These are phyloP conservation scores for Apophysomyces elegans DNA, from an alignment of 371 early-diverging fungal species.

Conservation along the genomic window DNA sequence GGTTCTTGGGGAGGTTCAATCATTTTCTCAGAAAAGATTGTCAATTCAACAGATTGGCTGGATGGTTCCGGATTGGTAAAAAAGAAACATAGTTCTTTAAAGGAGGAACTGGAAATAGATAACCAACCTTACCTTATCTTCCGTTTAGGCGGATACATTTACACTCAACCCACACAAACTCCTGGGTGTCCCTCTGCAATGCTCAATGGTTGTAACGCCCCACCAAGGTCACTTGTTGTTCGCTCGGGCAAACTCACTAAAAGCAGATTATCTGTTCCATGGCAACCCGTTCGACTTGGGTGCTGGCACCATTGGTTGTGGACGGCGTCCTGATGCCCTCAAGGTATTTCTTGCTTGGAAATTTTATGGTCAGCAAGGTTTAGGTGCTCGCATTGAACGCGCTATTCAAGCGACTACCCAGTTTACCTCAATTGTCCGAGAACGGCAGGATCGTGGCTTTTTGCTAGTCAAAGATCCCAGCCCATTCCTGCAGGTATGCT, in stretches of 20 bases:
- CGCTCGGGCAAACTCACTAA: conserved; percentile 61
- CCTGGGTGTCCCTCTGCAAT: conserved; percentile 83
- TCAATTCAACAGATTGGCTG: conserved; percentile 48
- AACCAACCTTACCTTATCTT: not conserved
- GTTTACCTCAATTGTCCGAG: conserved; percentile 42
- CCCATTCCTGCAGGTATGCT: conserved; percentile 65
- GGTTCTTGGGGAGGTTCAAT: conserved; percentile 88
- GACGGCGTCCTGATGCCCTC: conserved; percentile 82
- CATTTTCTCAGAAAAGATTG: conserved; percentile 56
- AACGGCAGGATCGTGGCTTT: conserved; percentile 33
- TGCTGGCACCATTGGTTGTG: conserved; percentile 86
- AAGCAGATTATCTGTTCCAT: conserved; percentile 83
- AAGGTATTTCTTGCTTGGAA: conserved; percentile 88
- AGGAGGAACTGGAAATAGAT: not conserved
- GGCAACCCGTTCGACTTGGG: conserved; percentile 76
- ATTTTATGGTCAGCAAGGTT: conserved; percentile 68
- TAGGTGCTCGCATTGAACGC: conserved; percentile 51
- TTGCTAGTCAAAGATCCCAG: conserved; percentile 40
- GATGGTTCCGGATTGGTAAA: conserved; percentile 58
- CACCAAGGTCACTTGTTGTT: conserved; percentile 51
- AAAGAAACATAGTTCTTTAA: not conserved
- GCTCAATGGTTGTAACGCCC: conserved; percentile 77
- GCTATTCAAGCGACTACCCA: conserved; percentile 49
- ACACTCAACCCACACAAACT: conserved; percentile 90
- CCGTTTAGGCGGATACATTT: conserved; percentile 65